Evolutionary conservation across 768 basidiomycete genomes (phyloP).

Genomic region (Leccinellum luteum): DNA sequence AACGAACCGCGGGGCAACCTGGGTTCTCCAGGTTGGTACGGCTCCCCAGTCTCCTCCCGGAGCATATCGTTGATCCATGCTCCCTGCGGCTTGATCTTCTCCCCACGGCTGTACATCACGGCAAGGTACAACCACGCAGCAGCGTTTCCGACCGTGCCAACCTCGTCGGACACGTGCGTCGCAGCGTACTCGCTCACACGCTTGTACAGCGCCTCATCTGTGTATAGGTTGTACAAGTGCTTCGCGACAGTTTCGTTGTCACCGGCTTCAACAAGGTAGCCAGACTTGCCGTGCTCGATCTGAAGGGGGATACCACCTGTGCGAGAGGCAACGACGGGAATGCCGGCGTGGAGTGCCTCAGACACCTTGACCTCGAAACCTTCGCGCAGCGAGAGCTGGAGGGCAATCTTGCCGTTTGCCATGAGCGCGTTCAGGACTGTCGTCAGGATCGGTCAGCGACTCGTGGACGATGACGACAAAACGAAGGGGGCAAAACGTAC

Average conservation of each 20-base stretch:
- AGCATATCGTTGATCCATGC: constrained; percentile 84
- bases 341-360: constrained; percentile 88
- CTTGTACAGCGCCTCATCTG: constrained; percentile 65
- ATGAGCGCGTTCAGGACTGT: constrained; percentile 84
- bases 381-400: constrained; percentile 90
- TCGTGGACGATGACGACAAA: background rate
- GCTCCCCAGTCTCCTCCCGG: constrained; percentile 71
- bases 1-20: constrained; percentile 63
- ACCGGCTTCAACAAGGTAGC: constrained; percentile 76
- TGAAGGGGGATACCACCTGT: constrained; percentile 96
- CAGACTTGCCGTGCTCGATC: constrained; percentile 83
- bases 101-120: constrained; percentile 74
- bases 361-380: constrained; percentile 98
- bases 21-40: constrained; percentile 65
- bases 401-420: constrained; percentile 84
- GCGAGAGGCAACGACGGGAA: constrained; percentile 77
- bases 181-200: constrained; percentile 64
- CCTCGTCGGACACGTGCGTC: constrained; percentile 81
- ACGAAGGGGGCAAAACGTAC: constrained; percentile 43
- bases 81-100: constrained; percentile 76
- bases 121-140: constrained; percentile 67
- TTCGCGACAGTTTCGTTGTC: constrained; percentile 75
- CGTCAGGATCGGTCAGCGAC: constrained; percentile 7
- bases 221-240: constrained; percentile 75
- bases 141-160: constrained; percentile 80